Evolutionary conservation across 2,329 filamentous ascomycete genomes (phyloP), one percentile per base, ranked within the genome.

Genomic region (Neofusicoccum sp.): DNA sequence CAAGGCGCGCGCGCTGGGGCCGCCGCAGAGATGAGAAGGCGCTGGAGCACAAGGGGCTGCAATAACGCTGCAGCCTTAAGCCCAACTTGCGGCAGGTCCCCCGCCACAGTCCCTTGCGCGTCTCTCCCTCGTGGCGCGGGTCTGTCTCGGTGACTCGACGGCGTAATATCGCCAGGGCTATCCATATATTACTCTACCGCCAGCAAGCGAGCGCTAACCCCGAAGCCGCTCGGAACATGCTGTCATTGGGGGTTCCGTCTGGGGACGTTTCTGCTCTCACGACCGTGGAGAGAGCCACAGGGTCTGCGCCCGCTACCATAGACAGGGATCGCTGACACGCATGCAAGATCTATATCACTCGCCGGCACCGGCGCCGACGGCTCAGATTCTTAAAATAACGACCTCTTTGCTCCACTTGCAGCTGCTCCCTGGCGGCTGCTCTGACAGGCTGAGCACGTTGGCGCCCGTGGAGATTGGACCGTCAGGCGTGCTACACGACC

Each of bases 261-360:
- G 45, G 8, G 12, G 5, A 11, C 34, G 45, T 34, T 24, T 20
- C 14, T 24, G 26, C 49, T 30, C 49, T 38, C 38, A 33, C 51
- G 28, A 44, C 16, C 28, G 51, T 56, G 38, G 51, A 33, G 51
- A 56, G 51, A 43, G 51, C 51, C 11, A 11, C 33, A 56, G 51
- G 51, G 6, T 8, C 38, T 11, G 28, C 49, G 49, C 34, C 34
- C 12, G 14, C 14, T 43, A n/a, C 51, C 16, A 14, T n/a, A 14
- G 26, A 9, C 51, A 43, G 24, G 24, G 34, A 16, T 5, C 48
- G 24, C 11, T 53, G 48, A 49, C 45, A 49, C 30, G 14, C 45
- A 31, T 24, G 14, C n/a, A n/a, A 12, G 14, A n/a, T 40, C 38
- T n/a, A 12, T 6, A 40, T 16, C 6, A n/a, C 38, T 40, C 16